Evolutionary conservation across 768 basidiomycete species (phyloP).

Genomic region (Pholiota molesta): DNA sequence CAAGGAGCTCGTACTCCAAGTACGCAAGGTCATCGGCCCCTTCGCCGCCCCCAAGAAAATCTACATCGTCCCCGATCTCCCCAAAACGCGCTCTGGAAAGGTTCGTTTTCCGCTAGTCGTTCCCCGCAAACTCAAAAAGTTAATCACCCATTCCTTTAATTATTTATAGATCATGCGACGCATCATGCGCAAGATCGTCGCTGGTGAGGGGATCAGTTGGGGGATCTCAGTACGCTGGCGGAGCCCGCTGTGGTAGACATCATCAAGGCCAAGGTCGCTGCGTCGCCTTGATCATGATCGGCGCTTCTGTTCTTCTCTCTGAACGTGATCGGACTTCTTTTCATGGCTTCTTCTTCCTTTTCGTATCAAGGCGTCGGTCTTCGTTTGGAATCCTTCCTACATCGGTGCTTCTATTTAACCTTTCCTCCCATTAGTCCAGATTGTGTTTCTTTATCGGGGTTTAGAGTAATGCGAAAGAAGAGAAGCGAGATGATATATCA

Average conservation of each 20-base stretch:
- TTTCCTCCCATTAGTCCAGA: neutral
- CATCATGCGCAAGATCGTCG: constrained; percentile 95
- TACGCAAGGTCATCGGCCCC: constrained; percentile 96
- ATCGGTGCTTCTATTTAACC: neutral
- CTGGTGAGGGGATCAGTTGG: constrained; percentile 95
- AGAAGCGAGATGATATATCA: neutral
- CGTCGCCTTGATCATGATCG: neutral
- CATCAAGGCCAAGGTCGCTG: constrained; percentile 80
- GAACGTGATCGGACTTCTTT: neutral
- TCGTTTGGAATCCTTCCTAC: no score
- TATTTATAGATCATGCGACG: constrained; percentile 79
- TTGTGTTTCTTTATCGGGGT: neutral
- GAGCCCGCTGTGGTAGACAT: constrained; percentile 85
- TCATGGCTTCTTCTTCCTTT: neutral
- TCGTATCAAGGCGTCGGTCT: no score
- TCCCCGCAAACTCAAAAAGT: constrained; percentile 1
- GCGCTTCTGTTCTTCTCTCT: neutral
- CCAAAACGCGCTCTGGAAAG: constrained; percentile 96
- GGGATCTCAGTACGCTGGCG: constrained; percentile 91
- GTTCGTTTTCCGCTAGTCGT: constrained; percentile 36
- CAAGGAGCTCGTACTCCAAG: constrained; percentile 93
- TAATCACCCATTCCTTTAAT: constrained; percentile 1
- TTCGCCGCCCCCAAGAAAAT: constrained; percentile 97
- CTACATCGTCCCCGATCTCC: constrained; percentile 79
- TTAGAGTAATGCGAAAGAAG: constrained; percentile 3